Conservation (phyloP, 495 filamentous ascomycete genomes). For the Letharia lupina region DNA sequence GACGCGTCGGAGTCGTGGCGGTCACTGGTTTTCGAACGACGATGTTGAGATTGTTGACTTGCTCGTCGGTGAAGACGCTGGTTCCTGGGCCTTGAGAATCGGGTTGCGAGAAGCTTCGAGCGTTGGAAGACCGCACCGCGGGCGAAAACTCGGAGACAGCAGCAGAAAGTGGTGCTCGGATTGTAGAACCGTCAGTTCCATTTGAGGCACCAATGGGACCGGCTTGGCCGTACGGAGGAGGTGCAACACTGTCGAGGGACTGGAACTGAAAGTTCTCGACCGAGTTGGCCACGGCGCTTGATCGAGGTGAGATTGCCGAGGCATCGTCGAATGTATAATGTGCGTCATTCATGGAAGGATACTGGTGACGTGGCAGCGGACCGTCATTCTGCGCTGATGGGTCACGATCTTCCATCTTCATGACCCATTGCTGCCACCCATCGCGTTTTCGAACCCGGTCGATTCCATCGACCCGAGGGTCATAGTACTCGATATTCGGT, state of each 20-base stretch:
- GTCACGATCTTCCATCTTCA: constrained; percentile 54
- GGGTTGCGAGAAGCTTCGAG: constrained; percentile 15
- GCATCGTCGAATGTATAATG: constrained; percentile 15
- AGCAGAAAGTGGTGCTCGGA: constrained; percentile 58
- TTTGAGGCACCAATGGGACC: constrained; percentile 28
- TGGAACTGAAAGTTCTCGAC: constrained; percentile 14
- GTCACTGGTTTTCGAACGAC: constrained; percentile 36
- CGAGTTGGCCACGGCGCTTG: constrained; percentile 7
- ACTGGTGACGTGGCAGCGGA: constrained; percentile 33
- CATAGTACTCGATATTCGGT: constrained; percentile 57
- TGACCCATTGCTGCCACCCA: constrained; percentile 73
- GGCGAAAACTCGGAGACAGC: constrained; percentile 71
- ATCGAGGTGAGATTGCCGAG: constrained; percentile 16
- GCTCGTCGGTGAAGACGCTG: constrained; percentile 45
- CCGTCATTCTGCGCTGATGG: constrained; percentile 52
- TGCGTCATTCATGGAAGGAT: constrained; percentile 15
- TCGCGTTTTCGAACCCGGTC: constrained; percentile 72
- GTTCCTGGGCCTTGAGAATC: constrained; percentile 21
- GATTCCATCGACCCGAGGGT: constrained; percentile 49
- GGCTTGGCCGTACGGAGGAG: constrained; percentile 13
- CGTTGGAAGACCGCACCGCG: constrained; percentile 30
- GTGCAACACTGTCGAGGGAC: constrained; percentile 20
- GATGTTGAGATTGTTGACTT: constrained; percentile 44
- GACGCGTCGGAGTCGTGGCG: constrained; percentile 18
- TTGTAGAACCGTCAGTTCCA: constrained; percentile 34